Percentiles rank a stretch among this genome's conserved stretches.
Evolutionary conservation across 1,284 basidiomycete genomes (phyloP).

Genomic region (Sphaerobolus stellatus): DNA sequence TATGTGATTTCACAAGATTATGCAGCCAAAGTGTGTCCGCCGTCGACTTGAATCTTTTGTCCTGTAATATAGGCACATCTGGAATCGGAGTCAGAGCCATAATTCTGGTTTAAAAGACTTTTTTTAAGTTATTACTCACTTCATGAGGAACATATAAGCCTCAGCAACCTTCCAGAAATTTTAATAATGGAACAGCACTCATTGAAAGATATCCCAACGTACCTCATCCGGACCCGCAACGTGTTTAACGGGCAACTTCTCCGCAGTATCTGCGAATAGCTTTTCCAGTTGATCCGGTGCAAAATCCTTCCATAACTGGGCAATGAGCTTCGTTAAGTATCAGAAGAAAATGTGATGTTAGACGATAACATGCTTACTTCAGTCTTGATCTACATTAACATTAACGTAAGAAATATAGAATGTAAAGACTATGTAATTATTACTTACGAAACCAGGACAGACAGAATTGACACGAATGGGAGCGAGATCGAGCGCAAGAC

Average conservation of each 20-base stretch:
- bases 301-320: conserved; percentile 19
- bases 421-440: not conserved
- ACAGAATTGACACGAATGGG: conserved; percentile 22
- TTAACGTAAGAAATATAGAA: not conserved
- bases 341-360: not conserved
- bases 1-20: not conserved
- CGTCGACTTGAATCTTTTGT: conserved; percentile 21
- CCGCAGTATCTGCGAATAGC: conserved; percentile 11
- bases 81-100: not conserved
- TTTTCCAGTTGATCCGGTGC: conserved; percentile 10
- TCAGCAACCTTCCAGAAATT: conserved; percentile 17
- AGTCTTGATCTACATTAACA: conserved; percentile 7
- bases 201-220: not conserved
- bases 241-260: conserved; percentile 17
- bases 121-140: conserved; percentile 15
- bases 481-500: conserved; percentile 22
- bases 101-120: not conserved
- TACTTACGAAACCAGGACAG: conserved; percentile 19
- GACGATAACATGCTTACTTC: conserved; percentile 6
- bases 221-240: conserved; percentile 21
- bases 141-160: conserved; percentile 24
- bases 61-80: conserved; percentile 22
- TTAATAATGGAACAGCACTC: not conserved
- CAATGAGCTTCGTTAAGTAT: not conserved
- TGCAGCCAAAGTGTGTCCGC: conserved; percentile 14